phyloP scores from a whole-genome alignment of 78 protist species.

The Dictyostelium purpureum region DNA sequence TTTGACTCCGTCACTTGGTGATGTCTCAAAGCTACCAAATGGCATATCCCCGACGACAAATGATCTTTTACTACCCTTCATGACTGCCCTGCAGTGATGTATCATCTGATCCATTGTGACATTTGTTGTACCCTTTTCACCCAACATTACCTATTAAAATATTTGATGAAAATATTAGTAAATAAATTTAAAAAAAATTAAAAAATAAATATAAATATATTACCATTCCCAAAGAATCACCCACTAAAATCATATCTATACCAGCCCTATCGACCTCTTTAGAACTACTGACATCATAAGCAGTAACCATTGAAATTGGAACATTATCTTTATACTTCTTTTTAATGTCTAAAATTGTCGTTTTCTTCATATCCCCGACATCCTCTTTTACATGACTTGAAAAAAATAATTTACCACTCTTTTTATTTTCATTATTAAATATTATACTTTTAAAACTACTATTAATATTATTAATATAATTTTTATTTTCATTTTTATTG shows the following conservation, averaged over 20 bases:
- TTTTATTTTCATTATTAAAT: not conserved
- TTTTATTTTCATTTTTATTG: not conserved
- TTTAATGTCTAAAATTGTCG: constrained; percentile 55
- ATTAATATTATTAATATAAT: not conserved
- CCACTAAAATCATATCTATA: constrained; percentile 78
- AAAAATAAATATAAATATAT: too few relatives aligned
- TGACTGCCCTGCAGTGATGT: constrained; percentile 88
- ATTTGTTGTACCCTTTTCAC: constrained; percentile 87
- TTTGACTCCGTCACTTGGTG: constrained; percentile 78
- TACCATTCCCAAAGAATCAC: constrained; percentile 95
- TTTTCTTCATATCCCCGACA: constrained; percentile 31
- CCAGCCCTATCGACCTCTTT: constrained; percentile 77
- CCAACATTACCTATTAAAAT: too few relatives aligned
- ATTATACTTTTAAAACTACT: not conserved
- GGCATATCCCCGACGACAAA: constrained; percentile 97
- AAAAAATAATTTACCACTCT: not conserved
- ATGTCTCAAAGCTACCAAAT: constrained; percentile 90
- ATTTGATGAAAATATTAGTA: too few relatives aligned
- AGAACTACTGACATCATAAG: constrained; percentile 89
- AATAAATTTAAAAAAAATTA: too few relatives aligned
- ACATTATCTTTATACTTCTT: constrained; percentile 50
- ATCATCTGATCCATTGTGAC: constrained; percentile 94
- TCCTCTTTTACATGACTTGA: constrained; percentile 48
- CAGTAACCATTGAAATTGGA: constrained; percentile 90
- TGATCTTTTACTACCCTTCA: constrained; percentile 73